Evolutionary conservation across 805 yeast genomes (phyloP).

Genomic region (Ogataea siamensis): DNA sequence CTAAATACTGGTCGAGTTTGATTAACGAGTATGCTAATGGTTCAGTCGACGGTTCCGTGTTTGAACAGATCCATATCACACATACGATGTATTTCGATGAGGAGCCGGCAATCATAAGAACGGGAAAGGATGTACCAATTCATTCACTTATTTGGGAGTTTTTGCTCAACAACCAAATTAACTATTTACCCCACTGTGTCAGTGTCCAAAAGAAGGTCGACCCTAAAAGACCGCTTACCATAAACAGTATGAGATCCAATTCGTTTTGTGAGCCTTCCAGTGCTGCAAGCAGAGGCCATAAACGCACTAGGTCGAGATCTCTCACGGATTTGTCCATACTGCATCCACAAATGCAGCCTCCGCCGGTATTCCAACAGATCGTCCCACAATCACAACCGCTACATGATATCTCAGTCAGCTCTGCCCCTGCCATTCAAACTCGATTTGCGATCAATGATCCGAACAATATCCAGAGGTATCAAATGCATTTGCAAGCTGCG

Average conservation of each 20-base stretch:
- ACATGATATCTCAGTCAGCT: conserved; percentile 11
- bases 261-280: conserved; percentile 4
- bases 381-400: conserved; percentile 2
- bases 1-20: conserved; percentile 33
- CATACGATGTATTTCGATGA: conserved; percentile 33
- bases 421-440: conserved; percentile 28
- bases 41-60: conserved; percentile 20
- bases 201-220: conserved; percentile 14
- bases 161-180: conserved; percentile 16
- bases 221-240: background rate
- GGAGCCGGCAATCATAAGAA: conserved; percentile 22
- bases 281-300: conserved; percentile 28
- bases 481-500: conserved; percentile 22
- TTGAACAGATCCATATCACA: conserved; percentile 26
- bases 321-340: conserved; percentile 30
- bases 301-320: conserved; percentile 37
- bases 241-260: conserved; percentile 5
- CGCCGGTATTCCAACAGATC: conserved; percentile 4
- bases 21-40: conserved; percentile 34
- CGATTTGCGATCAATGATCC: conserved; percentile 17
- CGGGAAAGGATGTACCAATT: conserved; percentile 21
- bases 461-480: conserved; percentile 16
- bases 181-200: conserved; percentile 29
- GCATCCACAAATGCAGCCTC: conserved; percentile 11
- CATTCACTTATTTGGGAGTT: conserved; percentile 36